Base-by-base conservation (phyloP, 768 basidiomycete genomes). In the Pleurotus eryngii region DNA sequence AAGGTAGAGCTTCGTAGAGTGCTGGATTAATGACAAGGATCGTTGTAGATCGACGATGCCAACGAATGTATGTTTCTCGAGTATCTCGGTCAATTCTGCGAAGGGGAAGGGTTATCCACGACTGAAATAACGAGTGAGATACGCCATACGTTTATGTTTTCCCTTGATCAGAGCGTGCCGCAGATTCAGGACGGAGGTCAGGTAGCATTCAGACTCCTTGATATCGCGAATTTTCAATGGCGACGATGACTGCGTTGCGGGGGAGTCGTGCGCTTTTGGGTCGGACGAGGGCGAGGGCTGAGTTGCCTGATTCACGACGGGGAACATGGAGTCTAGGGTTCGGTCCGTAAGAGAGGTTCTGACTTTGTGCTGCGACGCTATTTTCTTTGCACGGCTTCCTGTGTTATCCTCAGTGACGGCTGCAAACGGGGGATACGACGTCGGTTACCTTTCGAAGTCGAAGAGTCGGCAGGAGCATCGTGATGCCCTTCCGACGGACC, bases 281-380 rank as follows among this genome's bases (percentile, higher is more conserved):
- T 53, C 63, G 17, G 59, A 45, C 40, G 60, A 60, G 8, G 59
- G 55, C 1, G 65, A 66, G 2, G 68, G 68, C 18, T 74, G 70
- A 47, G 76, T 81, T 5, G 78, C 75, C 3, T 85, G 81, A 59
- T 86, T 83, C 20, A 72, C 64, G 8, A 90, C 77, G 1, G 88
- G 87, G 59, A 98, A 90, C 92, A 98, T 97, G 0, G 94, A 94
- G 66, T 98, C 96, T 14, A 99, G 80, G 0, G 95, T 98, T 37
- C 95, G 84, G 57, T 95, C 91, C 45, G 87, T 77, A 7, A 87
- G 73, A 8, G 94, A 96, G 2, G 92, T 95, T 56, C 96, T 85
- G 53, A 98, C 90, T 80, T 97, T 96, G 69, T 95, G 85, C 22
- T 98, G 89, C 2, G 95, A 87, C 55, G 82, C 78, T 0, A 77